Conservation (phyloP, 139 green algal species). For the Chlorella sp. region DNA sequence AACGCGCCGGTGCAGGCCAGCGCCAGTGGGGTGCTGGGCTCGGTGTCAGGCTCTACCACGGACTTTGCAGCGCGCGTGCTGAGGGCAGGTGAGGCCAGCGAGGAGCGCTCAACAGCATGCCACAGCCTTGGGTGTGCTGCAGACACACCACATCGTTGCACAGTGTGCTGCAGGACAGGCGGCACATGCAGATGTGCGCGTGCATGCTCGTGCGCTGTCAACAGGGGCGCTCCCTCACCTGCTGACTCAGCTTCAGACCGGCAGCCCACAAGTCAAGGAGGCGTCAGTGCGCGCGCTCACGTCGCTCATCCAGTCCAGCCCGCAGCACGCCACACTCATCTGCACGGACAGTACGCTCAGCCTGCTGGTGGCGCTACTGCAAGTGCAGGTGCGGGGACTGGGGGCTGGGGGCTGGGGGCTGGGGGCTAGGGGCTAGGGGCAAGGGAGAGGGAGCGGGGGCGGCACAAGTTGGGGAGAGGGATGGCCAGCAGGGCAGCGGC, state of each 20-base stretch:
- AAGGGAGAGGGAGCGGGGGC: no score
- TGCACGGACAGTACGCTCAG: constrained; percentile 6
- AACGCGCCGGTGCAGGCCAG: constrained; percentile 26
- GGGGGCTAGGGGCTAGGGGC: no score
- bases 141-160: no score
- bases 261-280: constrained; percentile 20
- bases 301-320: constrained; percentile 24
- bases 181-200: no score
- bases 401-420: no score
- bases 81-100: constrained; percentile 17
- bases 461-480: no score
- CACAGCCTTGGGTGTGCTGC: no score
- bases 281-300: constrained; percentile 21
- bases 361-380: constrained; percentile 4
- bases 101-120: background rate
- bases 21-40: constrained; percentile 20
- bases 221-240: constrained; percentile 23
- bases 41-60: constrained; percentile 16
- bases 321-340: constrained; percentile 18
- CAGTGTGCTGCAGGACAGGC: no score
- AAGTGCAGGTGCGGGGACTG: constrained; percentile 3
- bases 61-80: constrained; percentile 35
- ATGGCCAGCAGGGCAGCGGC: no score
- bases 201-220: constrained; percentile 1
- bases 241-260: constrained; percentile 15